phyloP scores from a whole-genome alignment of 306 rosid genomes.

The Ceratonia siliqua region DNA sequence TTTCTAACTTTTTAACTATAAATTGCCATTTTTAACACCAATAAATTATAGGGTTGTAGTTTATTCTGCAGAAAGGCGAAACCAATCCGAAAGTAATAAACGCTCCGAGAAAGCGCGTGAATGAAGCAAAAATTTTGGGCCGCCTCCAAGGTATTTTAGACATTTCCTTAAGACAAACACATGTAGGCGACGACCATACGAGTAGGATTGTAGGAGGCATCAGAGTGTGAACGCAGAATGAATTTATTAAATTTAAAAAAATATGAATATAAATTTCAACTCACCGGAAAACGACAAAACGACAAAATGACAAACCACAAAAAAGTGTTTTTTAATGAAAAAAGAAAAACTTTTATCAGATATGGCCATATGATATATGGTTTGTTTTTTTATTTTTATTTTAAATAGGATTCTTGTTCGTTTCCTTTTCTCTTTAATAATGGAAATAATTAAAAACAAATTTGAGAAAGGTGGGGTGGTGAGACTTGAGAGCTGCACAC shows the following conservation, averaged over 20 bases:
- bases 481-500: constrained; percentile 43
- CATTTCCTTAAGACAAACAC: constrained; percentile 6
- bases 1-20: too few relatives aligned
- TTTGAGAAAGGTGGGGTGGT: constrained; percentile 29
- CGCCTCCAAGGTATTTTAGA: background rate
- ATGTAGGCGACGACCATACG: constrained; percentile 26
- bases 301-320: background rate
- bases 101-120: background rate
- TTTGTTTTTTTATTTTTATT: background rate
- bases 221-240: background rate
- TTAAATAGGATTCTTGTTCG: background rate
- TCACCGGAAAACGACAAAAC: constrained; percentile 26
- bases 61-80: too few relatives aligned
- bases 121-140: background rate
- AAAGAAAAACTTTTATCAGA: background rate
- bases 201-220: background rate
- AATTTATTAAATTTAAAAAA: too few relatives aligned
- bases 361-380: too few relatives aligned
- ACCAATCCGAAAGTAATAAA: background rate
- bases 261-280: background rate
- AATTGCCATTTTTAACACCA: too few relatives aligned
- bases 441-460: background rate
- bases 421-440: background rate
- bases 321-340: background rate
- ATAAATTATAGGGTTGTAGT: too few relatives aligned